Base-by-base conservation (phyloP, 129 eudicot genomes). In the Flaveria robusta region DNA sequence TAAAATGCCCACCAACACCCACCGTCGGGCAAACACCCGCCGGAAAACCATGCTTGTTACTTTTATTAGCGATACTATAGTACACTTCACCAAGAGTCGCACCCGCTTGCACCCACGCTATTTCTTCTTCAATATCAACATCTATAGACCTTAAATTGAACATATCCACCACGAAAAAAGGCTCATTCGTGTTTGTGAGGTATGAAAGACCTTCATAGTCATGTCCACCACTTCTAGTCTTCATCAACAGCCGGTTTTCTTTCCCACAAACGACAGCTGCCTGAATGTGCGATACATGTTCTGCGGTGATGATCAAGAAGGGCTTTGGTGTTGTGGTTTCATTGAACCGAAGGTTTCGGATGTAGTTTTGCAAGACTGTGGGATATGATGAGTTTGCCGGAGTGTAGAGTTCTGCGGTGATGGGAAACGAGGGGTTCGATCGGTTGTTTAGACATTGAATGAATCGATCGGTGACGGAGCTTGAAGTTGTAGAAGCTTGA, bases 1-100 rank as follows among this genome's bases (percentile, higher is more conserved):
- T 73, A 47, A 87, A 50, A 39, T 87, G 91, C 1, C 91, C 91
- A 9, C 91, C 85, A 23, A 81, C 91, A 10, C 88, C 91, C 6
- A 87, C 84, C 0, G 91, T 87, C 15, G 76, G 84, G 51, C 88
- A 81, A 41, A 84, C 86, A 1, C 88, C 91, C 0, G 86, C 85
- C 0, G 88, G 88, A 58, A 84, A 84, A 26, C 77, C 91, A 26
- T 39, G 84, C 3, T 34, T 67, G 26, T 70, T 81, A 55, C 82
- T 81, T 45, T 76, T 75, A 52, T 79, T 77, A 7, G 85, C 77
- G 11, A 81, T 76, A 13, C 75, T 68, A 51, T 83, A 84, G 51
- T 81, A 87, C 9, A 87, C 65, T 50, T 87, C 84, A 16, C 91
- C 91, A 14, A 81, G 80, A 27, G 84, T 75, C 0, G 86, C 88